Conservation (phyloP, 2,329 filamentous ascomycete species). For the Penicillium nordicum region DNA sequence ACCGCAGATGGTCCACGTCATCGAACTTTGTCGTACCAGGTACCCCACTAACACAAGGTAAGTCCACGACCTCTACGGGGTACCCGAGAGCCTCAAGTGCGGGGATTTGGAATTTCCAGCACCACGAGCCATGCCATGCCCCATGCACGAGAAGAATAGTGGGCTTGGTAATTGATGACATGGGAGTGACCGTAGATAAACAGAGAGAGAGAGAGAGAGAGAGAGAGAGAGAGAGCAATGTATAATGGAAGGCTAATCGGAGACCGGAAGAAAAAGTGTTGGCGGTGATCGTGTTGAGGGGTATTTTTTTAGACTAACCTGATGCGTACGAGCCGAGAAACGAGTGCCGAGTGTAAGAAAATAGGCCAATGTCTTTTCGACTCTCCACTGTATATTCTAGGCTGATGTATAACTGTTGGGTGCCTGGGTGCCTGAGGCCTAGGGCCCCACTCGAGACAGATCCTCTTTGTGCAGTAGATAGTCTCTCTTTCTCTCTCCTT, state of each 20-base stretch:
- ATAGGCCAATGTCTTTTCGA: too few relatives aligned
- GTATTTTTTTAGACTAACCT: too few relatives aligned
- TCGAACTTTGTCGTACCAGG: background rate
- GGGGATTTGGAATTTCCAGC: constrained; percentile 4
- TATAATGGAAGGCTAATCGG: background rate
- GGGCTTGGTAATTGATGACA: background rate
- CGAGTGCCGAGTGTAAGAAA: too few relatives aligned
- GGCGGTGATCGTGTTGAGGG: too few relatives aligned
- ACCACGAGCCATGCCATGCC: constrained; percentile 2
- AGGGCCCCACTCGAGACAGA: too few relatives aligned
- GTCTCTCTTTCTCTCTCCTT: too few relatives aligned
- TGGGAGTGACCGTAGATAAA: background rate
- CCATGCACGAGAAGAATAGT: constrained; percentile 2
- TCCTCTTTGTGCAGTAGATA: too few relatives aligned
- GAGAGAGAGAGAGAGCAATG: background rate
- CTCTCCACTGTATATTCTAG: too few relatives aligned
- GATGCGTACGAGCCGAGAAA: too few relatives aligned
- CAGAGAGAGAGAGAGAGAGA: background rate
- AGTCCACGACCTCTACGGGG: background rate
- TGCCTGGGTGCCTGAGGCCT: too few relatives aligned
- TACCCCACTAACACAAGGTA: background rate
- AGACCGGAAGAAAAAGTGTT: background rate
- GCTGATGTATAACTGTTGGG: too few relatives aligned
- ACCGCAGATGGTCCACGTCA: background rate
- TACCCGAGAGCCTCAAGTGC: background rate